Percentiles rank a stretch among this genome's conserved stretches.
These are phyloP conservation scores for Colletotrichum theobromicola DNA, from an alignment of 2,329 filamentous ascomycete species.

Conservation along the genomic window DNA sequence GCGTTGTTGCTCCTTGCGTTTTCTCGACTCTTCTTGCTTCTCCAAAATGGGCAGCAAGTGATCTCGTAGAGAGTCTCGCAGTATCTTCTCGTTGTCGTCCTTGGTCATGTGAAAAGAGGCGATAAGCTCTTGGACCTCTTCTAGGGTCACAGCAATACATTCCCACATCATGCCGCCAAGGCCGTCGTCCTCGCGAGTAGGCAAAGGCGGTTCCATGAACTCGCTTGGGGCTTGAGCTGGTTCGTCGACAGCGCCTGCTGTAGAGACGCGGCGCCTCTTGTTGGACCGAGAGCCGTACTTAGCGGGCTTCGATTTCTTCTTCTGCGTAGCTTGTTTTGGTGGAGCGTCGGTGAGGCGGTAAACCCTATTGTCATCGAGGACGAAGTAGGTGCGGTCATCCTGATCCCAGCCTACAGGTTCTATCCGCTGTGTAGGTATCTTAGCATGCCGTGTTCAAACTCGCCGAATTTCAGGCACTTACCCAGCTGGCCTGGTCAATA, in stretches of 20 bases:
- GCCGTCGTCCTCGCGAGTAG: slow-evolving; percentile 59
- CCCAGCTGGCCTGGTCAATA: slow-evolving; percentile 82
- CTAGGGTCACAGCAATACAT: slow-evolving; percentile 81
- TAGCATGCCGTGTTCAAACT: too few relatives aligned
- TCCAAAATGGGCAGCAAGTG: slow-evolving; percentile 87
- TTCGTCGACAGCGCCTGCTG: slow-evolving; percentile 43
- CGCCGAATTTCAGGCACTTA: slow-evolving; percentile 46
- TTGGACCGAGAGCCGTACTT: slow-evolving; percentile 66
- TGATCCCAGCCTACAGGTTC: slow-evolving; percentile 89
- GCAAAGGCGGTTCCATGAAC: slow-evolving; percentile 28
- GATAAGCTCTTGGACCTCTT: slow-evolving; percentile 78
- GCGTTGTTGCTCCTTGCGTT: slow-evolving; percentile 69
- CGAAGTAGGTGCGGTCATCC: slow-evolving; percentile 84
- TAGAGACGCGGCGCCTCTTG: slow-evolving; percentile 71
- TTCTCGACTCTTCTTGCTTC: slow-evolving; percentile 76
- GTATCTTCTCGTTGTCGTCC: slow-evolving; percentile 82
- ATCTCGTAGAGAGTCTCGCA: slow-evolving; percentile 74
- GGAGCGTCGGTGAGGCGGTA: slow-evolving; percentile 86
- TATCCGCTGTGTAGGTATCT: slow-evolving; percentile 60
- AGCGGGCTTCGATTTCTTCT: slow-evolving; percentile 70
- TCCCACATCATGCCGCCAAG: slow-evolving; percentile 87
- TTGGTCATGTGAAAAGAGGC: slow-evolving; percentile 74
- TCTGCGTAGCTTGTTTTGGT: slow-evolving; percentile 63
- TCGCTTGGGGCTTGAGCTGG: slow-evolving; percentile 28
- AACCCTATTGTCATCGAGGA: slow-evolving; percentile 91